Conservation (phyloP, 106 monocot species). For the Dioscorea alata region DNA sequence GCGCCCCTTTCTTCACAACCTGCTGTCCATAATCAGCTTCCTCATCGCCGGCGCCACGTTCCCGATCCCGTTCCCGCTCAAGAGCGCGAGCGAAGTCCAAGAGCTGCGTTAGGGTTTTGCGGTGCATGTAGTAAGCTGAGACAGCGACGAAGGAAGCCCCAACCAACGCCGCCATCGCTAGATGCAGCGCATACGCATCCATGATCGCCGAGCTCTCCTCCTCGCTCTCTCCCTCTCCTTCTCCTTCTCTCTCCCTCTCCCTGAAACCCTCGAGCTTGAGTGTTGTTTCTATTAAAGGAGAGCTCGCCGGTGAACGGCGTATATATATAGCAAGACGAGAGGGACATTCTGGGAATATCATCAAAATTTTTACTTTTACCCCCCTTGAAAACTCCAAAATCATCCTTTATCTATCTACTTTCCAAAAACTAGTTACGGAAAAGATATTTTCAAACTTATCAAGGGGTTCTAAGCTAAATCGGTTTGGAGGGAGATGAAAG, state of each 20-base stretch:
- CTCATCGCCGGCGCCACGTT: not conserved
- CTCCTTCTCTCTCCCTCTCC: no score
- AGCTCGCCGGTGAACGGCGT: not conserved
- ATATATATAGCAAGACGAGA: not conserved
- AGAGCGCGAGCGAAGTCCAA: constrained; percentile 58
- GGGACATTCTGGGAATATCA: no score
- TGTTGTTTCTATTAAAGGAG: not conserved
- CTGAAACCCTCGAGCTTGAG: not conserved
- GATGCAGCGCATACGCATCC: constrained; percentile 59
- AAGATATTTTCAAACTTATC: no score
- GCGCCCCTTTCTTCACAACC: not conserved
- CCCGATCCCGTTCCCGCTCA: constrained; percentile 11
- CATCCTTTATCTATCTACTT: no score
- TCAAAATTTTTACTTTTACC: no score
- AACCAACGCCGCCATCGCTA: constrained; percentile 81
- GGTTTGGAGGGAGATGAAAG: no score
- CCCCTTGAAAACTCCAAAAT: no score
- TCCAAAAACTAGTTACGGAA: no score
- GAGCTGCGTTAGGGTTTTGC: constrained; percentile 61
- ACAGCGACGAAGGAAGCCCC: constrained; percentile 78
- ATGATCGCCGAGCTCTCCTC: constrained; percentile 6
- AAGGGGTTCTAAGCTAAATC: no score
- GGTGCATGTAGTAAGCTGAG: constrained; percentile 85
- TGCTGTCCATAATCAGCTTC: not conserved
- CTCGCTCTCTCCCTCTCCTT: not conserved